Conservation (phyloP, 805 yeast genomes). For the Scheffersomyces spartinae region DNA sequence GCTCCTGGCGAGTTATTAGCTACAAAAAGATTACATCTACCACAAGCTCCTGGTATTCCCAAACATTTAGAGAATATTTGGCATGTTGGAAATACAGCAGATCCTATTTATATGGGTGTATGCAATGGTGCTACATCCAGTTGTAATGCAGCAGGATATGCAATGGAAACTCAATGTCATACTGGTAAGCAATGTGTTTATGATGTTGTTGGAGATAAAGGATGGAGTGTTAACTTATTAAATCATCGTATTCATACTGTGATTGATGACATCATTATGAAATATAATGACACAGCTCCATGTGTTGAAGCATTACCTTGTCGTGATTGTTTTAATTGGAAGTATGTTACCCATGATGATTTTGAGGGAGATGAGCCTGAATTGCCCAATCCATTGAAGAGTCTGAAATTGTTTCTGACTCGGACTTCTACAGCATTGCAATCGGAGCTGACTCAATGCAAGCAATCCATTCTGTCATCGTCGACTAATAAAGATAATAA, state of each 20-base stretch:
- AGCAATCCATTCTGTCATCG: no score
- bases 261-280: slow-evolving; percentile 64
- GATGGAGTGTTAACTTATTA: slow-evolving; percentile 82
- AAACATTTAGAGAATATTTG: slow-evolving; percentile 69
- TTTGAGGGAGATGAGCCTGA: slow-evolving; percentile 24
- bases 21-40: slow-evolving; percentile 73
- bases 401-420: no score
- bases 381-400: slow-evolving; percentile 24
- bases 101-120: slow-evolving; percentile 92
- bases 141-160: slow-evolving; percentile 89
- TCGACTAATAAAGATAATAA: no score
- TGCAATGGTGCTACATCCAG: slow-evolving; percentile 89
- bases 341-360: slow-evolving; percentile 45
- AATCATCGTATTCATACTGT: slow-evolving; percentile 89
- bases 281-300: slow-evolving; percentile 65
- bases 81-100: slow-evolving; percentile 96
- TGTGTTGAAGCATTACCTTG: slow-evolving; percentile 77
- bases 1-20: slow-evolving; percentile 91
- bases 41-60: slow-evolving; percentile 87
- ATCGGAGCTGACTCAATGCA: no score
- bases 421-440: no score
- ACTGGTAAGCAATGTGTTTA: slow-evolving; percentile 80
- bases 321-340: slow-evolving; percentile 86
- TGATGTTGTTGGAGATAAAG: slow-evolving; percentile 79
- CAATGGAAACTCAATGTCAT: slow-evolving; percentile 94